Conservation (phyloP, 768 basidiomycete genomes). For the Cubamyces lactineus region DNA sequence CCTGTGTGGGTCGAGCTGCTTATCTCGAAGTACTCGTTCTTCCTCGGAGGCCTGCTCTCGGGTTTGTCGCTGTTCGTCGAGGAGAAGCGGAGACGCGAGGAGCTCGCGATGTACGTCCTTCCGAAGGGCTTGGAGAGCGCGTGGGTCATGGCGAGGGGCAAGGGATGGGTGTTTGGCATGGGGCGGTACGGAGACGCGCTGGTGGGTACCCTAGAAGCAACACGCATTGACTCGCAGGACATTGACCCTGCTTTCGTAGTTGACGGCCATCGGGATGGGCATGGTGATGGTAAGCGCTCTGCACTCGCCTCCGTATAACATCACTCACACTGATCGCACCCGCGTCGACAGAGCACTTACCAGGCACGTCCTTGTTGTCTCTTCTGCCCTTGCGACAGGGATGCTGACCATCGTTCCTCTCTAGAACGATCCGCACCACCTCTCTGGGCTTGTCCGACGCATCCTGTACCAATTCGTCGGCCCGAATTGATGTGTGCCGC, state of each 20-base stretch:
- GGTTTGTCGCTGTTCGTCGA: constrained; percentile 86
- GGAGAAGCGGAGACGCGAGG: constrained; percentile 83
- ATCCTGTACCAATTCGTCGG: constrained; percentile 90
- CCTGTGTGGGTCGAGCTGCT: constrained; percentile 56
- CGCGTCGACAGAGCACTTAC: constrained; percentile 63
- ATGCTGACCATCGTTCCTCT: background rate
- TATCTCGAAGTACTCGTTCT: constrained; percentile 72
- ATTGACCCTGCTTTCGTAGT: constrained; percentile 32
- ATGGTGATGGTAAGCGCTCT: constrained; percentile 78
- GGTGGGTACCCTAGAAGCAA: constrained; percentile 42
- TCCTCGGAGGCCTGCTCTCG: constrained; percentile 70
- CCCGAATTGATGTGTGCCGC: constrained; percentile 50
- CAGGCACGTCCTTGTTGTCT: constrained; percentile 46
- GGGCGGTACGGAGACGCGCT: constrained; percentile 71
- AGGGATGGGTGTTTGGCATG: constrained; percentile 72
- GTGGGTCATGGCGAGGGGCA: constrained; percentile 81
- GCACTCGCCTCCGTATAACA: background rate
- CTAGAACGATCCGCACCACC: constrained; percentile 73
- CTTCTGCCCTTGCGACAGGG: background rate
- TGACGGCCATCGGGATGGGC: constrained; percentile 80
- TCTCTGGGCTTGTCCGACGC: constrained; percentile 78
- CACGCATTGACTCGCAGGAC: no score
- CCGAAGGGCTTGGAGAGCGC: constrained; percentile 89
- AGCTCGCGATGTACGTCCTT: constrained; percentile 90
- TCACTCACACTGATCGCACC: background rate